Evolutionary conservation across 805 yeast genomes (phyloP).

Genomic region (Scheffersomyces lignosus): DNA sequence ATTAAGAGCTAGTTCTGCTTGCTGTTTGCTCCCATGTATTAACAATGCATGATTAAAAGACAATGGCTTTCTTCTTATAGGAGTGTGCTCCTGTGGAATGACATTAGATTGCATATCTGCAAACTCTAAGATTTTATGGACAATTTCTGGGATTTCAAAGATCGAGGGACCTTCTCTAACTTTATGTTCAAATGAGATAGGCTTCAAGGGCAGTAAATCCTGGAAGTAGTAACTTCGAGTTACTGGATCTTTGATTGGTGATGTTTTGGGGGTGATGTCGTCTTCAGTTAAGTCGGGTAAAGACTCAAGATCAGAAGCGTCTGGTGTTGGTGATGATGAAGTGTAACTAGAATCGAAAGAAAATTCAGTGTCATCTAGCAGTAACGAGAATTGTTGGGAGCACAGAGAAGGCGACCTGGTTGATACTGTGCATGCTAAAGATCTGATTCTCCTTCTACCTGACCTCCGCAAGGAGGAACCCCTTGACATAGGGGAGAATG

Average conservation of each 20-base stretch:
- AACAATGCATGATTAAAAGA: conserved; percentile 67
- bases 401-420: conserved; percentile 1
- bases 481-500: not conserved
- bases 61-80: conserved; percentile 66
- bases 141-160: conserved; percentile 75
- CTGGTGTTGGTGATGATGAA: conserved; percentile 8
- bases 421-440: conserved; percentile 5
- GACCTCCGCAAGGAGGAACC: not conserved
- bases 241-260: conserved; percentile 10
- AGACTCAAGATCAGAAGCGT: conserved; percentile 34
- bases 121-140: conserved; percentile 56
- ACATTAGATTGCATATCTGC: conserved; percentile 54
- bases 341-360: conserved; percentile 9
- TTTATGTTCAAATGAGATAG: not conserved
- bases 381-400: conserved; percentile 1
- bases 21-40: conserved; percentile 55
- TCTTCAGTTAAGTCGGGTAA: conserved; percentile 39
- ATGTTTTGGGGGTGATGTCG: conserved; percentile 19
- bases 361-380: conserved; percentile 10
- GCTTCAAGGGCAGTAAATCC: conserved; percentile 1
- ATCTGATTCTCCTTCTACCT: not conserved
- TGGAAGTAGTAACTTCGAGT: conserved; percentile 4
- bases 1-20: conserved; percentile 48
- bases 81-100: conserved; percentile 62
- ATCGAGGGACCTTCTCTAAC: conserved; percentile 35